phyloP scores from a whole-genome alignment of 139 green algal species.

The Chlorella vulgaris region DNA sequence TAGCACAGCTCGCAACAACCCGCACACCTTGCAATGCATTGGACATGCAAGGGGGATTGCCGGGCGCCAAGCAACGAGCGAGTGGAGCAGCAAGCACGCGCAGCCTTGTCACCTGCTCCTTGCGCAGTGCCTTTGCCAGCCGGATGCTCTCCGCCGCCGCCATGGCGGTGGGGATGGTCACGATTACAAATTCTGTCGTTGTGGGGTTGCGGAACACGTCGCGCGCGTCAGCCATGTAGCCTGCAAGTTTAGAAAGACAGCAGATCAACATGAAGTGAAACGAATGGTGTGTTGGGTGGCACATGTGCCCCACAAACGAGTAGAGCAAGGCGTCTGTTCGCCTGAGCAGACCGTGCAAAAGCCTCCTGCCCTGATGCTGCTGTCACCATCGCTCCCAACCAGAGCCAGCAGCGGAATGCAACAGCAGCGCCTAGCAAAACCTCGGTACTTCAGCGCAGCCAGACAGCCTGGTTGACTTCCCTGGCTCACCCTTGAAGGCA shows the following conservation, averaged over 20 bases:
- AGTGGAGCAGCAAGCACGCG: neutral
- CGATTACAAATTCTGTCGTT: constrained; percentile 95
- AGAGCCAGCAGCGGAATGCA: no score
- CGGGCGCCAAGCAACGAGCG: no score
- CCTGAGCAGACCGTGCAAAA: no score
- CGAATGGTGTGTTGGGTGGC: no score
- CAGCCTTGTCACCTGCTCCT: constrained; percentile 53
- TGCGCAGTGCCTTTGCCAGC: constrained; percentile 65
- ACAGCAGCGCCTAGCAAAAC: neutral
- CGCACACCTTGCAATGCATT: neutral
- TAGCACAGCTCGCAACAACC: neutral
- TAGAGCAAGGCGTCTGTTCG: no score
- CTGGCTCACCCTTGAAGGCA: constrained; percentile 68
- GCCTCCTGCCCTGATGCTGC: no score
- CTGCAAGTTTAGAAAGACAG: constrained; percentile 4
- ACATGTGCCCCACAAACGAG: no score
- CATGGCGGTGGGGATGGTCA: constrained; percentile 98
- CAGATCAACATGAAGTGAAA: no score
- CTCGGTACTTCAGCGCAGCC: neutral
- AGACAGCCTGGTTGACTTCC: neutral
- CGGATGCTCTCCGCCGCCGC: constrained; percentile 86
- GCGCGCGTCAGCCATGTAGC: constrained; percentile 84
- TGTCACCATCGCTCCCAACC: no score
- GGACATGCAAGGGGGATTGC: no score
- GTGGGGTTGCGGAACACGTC: constrained; percentile 87